Conservation (phyloP, 495 filamentous ascomycete species). For the Aspergillus cristatus region DNA sequence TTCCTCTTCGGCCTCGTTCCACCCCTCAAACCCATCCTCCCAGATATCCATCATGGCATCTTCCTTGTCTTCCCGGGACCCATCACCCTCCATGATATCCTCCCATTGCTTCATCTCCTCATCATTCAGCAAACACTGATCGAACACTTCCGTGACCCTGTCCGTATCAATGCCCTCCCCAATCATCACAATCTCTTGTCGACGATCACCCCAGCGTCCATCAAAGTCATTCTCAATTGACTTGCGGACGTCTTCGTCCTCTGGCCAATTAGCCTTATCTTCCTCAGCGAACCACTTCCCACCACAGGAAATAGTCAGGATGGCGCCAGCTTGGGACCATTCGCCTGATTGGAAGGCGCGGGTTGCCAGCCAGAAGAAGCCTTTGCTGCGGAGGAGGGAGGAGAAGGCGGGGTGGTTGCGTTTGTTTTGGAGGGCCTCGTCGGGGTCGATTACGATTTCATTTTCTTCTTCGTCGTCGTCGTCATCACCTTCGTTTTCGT, state of each 20-base stretch:
- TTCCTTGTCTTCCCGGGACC: constrained; percentile 19
- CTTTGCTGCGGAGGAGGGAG: constrained; percentile 37
- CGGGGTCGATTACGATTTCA: constrained; percentile 29
- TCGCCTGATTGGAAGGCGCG: constrained; percentile 40
- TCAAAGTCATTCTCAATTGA: constrained; percentile 37
- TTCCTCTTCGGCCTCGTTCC: constrained; percentile 33
- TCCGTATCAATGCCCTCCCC: constrained; percentile 41
- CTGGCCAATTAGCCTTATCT: constrained; percentile 34
- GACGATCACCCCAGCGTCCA: constrained; percentile 47
- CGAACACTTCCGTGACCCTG: constrained; percentile 31
- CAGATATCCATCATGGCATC: constrained; percentile 34
- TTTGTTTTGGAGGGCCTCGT: constrained; percentile 35
- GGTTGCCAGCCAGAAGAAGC: constrained; percentile 39
- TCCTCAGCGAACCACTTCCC: constrained; percentile 46
- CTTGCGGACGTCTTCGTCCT: constrained; percentile 31
- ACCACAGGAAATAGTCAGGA: constrained; percentile 46
- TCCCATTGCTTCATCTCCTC: constrained; percentile 43
- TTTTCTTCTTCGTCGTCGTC: constrained; percentile 15
- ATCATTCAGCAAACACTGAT: constrained; percentile 42
- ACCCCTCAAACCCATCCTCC: constrained; percentile 51
- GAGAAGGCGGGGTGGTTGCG: constrained; percentile 31
- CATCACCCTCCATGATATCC: constrained; percentile 34
- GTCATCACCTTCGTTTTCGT: constrained; percentile 16
- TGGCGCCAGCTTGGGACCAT: constrained; percentile 53
- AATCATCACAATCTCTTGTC: constrained; percentile 53